A percentile compares a stretch with the other conserved stretches of the same genome.
Evolutionary conservation across 2,329 filamentous ascomycete species (phyloP).

Genomic region (Hymenoscyphus albidus): DNA sequence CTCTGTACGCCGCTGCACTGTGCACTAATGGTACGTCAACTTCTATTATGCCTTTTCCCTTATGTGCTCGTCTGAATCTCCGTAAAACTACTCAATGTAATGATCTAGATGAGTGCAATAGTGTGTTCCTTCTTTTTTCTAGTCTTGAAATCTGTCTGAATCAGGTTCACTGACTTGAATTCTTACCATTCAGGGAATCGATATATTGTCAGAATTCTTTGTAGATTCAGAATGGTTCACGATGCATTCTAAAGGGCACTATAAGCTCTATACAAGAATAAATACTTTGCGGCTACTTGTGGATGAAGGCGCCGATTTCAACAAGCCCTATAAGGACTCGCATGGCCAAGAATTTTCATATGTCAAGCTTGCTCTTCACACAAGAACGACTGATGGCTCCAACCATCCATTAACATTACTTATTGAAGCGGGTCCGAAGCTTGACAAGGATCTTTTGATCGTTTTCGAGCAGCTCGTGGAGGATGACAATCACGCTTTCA

Average conservation of each 20-base stretch:
- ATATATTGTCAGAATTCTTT: neutral
- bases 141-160: too few species aligned
- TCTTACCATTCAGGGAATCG: neutral
- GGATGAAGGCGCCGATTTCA: neutral
- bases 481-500: neutral
- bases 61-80: too few species aligned
- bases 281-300: neutral
- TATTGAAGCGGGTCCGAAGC: neutral
- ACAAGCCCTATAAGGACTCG: neutral
- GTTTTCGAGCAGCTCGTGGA: neutral
- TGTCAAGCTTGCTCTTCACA: neutral
- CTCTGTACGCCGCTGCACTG: slow-evolving; percentile 1
- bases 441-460: neutral
- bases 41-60: neutral
- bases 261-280: neutral
- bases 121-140: too few species aligned
- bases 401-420: neutral
- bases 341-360: neutral
- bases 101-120: too few species aligned
- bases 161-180: too few species aligned
- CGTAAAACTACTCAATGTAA: too few species aligned
- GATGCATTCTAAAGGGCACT: neutral
- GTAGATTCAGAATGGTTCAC: neutral
- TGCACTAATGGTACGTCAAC: neutral
- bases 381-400: neutral